Conservation (phyloP, 176 grass and related monocot species). For the Ananas comosus region DNA sequence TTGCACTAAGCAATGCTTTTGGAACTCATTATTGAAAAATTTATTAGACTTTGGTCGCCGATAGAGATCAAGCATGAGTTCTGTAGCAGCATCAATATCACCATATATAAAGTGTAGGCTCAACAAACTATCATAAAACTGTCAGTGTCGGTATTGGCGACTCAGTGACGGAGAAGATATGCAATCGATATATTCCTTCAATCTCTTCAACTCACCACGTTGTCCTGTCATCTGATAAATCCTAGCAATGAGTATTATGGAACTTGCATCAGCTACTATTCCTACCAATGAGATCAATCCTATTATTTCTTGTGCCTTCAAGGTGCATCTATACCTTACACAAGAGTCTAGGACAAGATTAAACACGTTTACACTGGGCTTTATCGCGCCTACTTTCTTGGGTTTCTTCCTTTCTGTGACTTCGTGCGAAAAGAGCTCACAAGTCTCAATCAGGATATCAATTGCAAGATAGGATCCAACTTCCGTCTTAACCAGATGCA, state of each 20-base stretch:
- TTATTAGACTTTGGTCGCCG: conserved; percentile 24
- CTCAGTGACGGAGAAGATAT: conserved; percentile 23
- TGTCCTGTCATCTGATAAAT: conserved; percentile 67
- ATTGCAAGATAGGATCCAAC: conserved; percentile 52
- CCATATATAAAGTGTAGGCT: conserved; percentile 71
- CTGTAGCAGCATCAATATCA: conserved; percentile 61
- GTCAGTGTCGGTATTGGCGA: conserved; percentile 38
- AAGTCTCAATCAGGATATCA: conserved; percentile 57
- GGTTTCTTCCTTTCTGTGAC: conserved; percentile 30
- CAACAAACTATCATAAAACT: conserved; percentile 73
- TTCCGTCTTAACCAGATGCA: conserved; percentile 70
- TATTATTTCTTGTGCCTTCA: conserved; percentile 65
- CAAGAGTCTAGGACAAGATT: conserved; percentile 81
- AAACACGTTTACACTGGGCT: conserved; percentile 50
- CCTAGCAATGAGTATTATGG: conserved; percentile 29
- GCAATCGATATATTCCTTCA: conserved; percentile 50
- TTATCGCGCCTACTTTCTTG: conserved; percentile 39
- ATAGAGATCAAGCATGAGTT: conserved; percentile 53
- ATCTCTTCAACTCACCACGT: conserved; percentile 50
- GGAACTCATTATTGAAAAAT: conserved; percentile 21
- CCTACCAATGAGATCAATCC: conserved; percentile 56
- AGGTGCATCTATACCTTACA: conserved; percentile 49
- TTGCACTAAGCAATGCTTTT: conserved; percentile 41
- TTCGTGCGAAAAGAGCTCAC: conserved; percentile 37
- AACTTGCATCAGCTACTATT: conserved; percentile 50